A percentile compares a stretch with the other conserved stretches of the same genome.
Conservation (phyloP, 192 early-diverging fungal genomes). For the Dissophora globulifera region DNA sequence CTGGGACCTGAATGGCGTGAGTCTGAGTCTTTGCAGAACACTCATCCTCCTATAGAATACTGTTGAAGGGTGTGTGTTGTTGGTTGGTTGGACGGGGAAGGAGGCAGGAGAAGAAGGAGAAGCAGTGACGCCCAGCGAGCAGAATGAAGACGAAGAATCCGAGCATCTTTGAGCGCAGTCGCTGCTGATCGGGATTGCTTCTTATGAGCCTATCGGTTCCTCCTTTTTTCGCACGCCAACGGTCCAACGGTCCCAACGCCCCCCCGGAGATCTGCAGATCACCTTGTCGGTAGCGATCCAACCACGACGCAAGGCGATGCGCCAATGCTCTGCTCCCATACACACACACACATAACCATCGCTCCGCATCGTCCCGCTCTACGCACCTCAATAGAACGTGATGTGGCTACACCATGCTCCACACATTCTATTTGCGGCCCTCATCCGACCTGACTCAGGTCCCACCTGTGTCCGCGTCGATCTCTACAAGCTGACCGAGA, state of each 20-base stretch:
- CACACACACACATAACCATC: no score
- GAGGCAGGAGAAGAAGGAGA: neutral
- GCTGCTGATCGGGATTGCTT: no score
- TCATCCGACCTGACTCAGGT: neutral
- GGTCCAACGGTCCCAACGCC: neutral
- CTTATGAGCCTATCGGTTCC: no score
- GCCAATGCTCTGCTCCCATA: no score
- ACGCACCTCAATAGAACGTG: neutral
- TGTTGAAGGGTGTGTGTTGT: no score
- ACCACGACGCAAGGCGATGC: no score
- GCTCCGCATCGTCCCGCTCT: no score
- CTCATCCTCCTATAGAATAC: no score
- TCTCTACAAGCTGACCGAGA: constrained; percentile 7
- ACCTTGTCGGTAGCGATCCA: no score
- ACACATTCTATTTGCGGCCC: constrained; percentile 6
- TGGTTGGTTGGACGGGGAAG: neutral
- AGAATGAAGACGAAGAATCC: neutral
- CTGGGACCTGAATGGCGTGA: neutral
- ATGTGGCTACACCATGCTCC: constrained; percentile 33
- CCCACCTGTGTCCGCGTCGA: constrained; percentile 1
- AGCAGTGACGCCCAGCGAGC: no score
- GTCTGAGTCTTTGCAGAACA: neutral
- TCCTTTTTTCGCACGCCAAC: neutral
- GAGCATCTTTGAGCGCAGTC: neutral
- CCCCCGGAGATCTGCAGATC: no score